Percentiles rank a stretch among this genome's conserved stretches.
phyloP scores from a whole-genome alignment of 2,329 filamentous ascomycete species.

The Ceratocystis eucalypticola region DNA sequence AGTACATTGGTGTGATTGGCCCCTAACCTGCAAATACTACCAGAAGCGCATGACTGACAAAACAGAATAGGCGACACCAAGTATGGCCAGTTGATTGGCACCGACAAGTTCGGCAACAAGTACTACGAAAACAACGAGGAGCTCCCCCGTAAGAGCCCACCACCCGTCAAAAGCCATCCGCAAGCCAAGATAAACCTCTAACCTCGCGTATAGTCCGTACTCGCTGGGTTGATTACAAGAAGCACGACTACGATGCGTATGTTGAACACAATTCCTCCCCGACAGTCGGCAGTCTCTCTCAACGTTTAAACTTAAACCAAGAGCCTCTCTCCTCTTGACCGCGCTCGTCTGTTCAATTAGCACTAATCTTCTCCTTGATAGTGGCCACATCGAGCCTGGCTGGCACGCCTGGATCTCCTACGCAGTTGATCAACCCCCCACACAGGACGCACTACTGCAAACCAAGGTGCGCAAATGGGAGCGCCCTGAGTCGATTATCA shows the following conservation, averaged over 20 bases:
- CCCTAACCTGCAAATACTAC: not conserved
- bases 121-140: conserved; percentile 95
- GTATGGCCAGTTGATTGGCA: conserved; percentile 70
- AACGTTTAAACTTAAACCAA: not conserved
- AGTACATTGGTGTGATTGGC: conserved; percentile 43
- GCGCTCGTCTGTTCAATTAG: not conserved
- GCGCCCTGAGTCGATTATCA: conserved; percentile 54
- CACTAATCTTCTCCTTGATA: not conserved
- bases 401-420: conserved; percentile 99
- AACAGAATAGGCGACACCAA: conserved; percentile 76
- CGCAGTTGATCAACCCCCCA: conserved; percentile 73
- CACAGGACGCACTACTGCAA: conserved; percentile 57
- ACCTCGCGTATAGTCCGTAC: conserved; percentile 54
- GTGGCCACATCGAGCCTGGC: conserved; percentile 75
- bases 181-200: not conserved
- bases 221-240: conserved; percentile 94
- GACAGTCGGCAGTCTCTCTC: not conserved
- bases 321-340: not conserved
- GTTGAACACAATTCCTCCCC: not conserved
- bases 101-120: conserved; percentile 90
- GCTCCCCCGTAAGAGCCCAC: conserved; percentile 57
- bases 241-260: conserved; percentile 61
- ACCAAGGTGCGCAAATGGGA: conserved; percentile 62
- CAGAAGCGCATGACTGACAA: not conserved
- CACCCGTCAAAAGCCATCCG: not conserved